Evolutionary conservation across 306 rosid species (phyloP), one percentile per base, ranked within the genome.

Genomic region (Herpetospermum pedunculosum): DNA sequence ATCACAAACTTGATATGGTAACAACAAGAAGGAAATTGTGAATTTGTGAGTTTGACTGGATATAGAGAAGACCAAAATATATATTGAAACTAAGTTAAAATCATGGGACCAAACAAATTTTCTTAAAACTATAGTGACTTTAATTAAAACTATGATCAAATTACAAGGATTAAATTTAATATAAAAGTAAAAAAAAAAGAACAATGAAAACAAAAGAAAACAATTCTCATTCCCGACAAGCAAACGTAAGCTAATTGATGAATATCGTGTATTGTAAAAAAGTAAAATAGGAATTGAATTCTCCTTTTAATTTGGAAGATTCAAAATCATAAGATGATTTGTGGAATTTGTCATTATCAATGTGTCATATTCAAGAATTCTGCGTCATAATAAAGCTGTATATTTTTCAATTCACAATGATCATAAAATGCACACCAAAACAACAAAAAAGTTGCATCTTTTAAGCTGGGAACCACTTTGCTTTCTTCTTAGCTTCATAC

Each of bases 381-480:
- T 60, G 69, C 69, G 69, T 60, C 69, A 34, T 12, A 60, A 60
- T 60, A 60, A 60, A 60, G 69, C 69, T 60, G 23, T 2, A 32
- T 2, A 32, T 6, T 60, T 57, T 60, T 60, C 26, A 60, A 32
- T 60, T 60, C 44, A 9, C 69, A 34, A 18, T 32, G 19, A 34
- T 15, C 23, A 18, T 7, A 6, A 6, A 21, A 6, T n/a, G 0
- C 2, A 5, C 5, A 50, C n/a, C n/a, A 57, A 5, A 57, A 57
- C 0, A 5, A 57, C n/a, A 57, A 13, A 57, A 57, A 21, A 9
- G 5, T 21, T 23, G 9, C 64, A 11, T 55, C 19, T 57, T 57
- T 13, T 57, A 57, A 57, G 64, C 64, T 57, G 38, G 28, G 64
- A 57, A 12, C 37, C 64, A 57, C 64, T 55, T 55, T 10, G 35